Conservation (phyloP, 2,329 filamentous ascomycete species). For the Diaporthe nobilis region DNA sequence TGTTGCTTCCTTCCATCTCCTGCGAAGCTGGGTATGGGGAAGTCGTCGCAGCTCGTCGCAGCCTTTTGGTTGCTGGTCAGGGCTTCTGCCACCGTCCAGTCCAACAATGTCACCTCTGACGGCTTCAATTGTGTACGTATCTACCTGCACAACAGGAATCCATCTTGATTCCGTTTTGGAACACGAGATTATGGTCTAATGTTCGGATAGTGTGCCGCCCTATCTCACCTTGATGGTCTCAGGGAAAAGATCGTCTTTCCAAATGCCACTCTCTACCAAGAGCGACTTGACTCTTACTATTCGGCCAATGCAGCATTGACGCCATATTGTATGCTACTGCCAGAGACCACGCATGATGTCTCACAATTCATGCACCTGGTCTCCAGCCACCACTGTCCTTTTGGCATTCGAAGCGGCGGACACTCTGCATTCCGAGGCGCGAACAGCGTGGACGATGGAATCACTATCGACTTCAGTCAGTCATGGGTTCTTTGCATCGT, state of each 20-base stretch:
- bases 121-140: background rate
- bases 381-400: background rate
- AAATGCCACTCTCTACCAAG: slow-evolving; percentile 16
- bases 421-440: slow-evolving; percentile 47
- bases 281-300: slow-evolving; percentile 13
- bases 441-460: slow-evolving; percentile 46
- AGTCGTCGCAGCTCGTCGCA: background rate
- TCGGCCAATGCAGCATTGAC: slow-evolving; percentile 25
- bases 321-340: slow-evolving; percentile 15
- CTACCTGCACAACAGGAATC: background rate
- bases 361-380: background rate
- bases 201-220: background rate
- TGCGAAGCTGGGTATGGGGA: background rate
- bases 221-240: slow-evolving; percentile 1
- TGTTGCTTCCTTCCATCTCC: background rate
- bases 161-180: background rate
- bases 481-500: background rate
- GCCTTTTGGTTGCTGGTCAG: background rate
- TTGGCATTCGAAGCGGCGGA: slow-evolving; percentile 46
- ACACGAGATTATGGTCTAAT: background rate
- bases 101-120: background rate
- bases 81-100: background rate
- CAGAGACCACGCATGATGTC: slow-evolving; percentile 12
- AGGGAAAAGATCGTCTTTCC: background rate
- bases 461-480: slow-evolving; percentile 47